Base-by-base conservation (phyloP, 768 basidiomycete genomes). In the Boletus subcaerulescens region DNA sequence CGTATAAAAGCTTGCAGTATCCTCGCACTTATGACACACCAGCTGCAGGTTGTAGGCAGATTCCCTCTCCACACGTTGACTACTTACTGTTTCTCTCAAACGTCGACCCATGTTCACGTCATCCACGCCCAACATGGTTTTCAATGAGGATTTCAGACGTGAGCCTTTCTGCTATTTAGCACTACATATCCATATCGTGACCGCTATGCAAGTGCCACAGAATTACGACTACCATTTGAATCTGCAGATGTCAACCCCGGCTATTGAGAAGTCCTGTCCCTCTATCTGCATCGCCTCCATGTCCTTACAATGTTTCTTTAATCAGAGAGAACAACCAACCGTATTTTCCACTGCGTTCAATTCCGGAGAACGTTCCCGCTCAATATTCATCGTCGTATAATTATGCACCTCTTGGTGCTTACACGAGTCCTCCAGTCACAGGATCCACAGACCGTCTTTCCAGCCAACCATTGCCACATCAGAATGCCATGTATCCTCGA, bases 381-480 rank as follows among this genome's bases (percentile, higher is more conserved):
- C 69, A 62, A 31, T 64, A 64, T 33, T 39, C 65, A 39, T 61
- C 67, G 17, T 43, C 70, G 22, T 70, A 69, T 58, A 41, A 65
- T 6, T 69, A 67, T 31, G 62, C 70, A 24, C 55, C 62, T 13
- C 49, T 66, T n/a, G 53, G 59, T 17, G 50, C 64, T 42, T 63
- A 63, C 43, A 31, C 66, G 2, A 50, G 58, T 8, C 61, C 65
- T 49, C 65, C 64, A n/a, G n/a, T n/a, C n/a, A n/a, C n/a, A 35
- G 60, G 68, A 57, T 63, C 67, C 50, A 58, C 61, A n/a, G 70
- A 71, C 56, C 60, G 53, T 15, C 70, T 64, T 24, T 48, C 61
- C 45, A 56, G 31, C 31, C 70, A 53, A 44, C 22, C 38, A 54
- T 59, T 66, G 22, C 50, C 62, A 40, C 58, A 52, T 47, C 71